Conservation (phyloP, 352 stramenopile genomes). For the Phytophthora hybrid region DNA sequence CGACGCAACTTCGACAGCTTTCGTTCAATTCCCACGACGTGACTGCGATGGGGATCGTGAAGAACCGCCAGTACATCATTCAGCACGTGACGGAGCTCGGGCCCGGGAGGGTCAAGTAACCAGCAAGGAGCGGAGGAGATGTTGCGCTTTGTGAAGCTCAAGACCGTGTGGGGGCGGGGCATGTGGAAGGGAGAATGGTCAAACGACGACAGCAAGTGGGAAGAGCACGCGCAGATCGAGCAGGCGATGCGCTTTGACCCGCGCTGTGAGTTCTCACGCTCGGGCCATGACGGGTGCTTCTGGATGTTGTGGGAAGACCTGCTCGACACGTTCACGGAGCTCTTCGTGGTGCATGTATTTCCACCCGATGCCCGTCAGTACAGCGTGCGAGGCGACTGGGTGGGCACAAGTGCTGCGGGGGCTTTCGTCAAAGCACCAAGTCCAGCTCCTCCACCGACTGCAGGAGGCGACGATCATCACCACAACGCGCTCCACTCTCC, state of each 20-base stretch:
- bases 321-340: constrained; percentile 73
- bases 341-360: constrained; percentile 64
- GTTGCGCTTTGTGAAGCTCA: constrained; percentile 82
- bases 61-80: constrained; percentile 83
- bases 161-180: constrained; percentile 80
- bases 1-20: constrained; percentile 72
- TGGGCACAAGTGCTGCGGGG: constrained; percentile 54
- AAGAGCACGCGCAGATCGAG: constrained; percentile 82
- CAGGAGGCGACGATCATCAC: constrained; percentile 21
- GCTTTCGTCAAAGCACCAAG: constrained; percentile 19
- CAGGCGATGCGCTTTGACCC: constrained; percentile 66
- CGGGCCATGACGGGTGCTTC: constrained; percentile 79
- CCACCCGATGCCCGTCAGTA: constrained; percentile 64
- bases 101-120: background rate
- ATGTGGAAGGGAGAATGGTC: constrained; percentile 88
- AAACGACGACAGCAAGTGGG: constrained; percentile 87
- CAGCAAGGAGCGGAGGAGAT: constrained; percentile 14
- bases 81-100: constrained; percentile 73
- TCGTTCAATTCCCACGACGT: constrained; percentile 71
- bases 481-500: constrained; percentile 18
- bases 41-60: constrained; percentile 70
- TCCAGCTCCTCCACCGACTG: constrained; percentile 14
- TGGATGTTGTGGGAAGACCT: constrained; percentile 88
- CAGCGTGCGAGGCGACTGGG: constrained; percentile 54
- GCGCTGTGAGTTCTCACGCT: constrained; percentile 70